These are phyloP conservation scores for Starmera quercuum DNA, from an alignment of 805 yeast species.

Conservation along the genomic window DNA sequence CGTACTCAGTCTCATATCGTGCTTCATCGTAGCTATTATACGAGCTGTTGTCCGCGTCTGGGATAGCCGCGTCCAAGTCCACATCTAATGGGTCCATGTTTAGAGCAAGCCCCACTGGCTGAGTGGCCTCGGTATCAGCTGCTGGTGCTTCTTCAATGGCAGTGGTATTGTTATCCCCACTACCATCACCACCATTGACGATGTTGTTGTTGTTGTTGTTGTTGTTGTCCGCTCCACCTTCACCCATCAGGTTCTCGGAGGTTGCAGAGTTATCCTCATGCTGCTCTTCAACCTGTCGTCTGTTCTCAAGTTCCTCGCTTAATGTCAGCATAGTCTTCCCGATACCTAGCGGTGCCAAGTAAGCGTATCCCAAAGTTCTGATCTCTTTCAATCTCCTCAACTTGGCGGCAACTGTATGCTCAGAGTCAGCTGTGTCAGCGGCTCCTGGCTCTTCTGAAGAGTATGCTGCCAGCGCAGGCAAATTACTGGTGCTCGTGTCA, in stretches of 20 bases:
- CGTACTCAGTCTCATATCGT: constrained; percentile 8
- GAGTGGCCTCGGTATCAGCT: too few species aligned
- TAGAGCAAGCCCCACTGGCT: too few species aligned
- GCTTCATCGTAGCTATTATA: constrained; percentile 16
- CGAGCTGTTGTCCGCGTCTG: too few species aligned
- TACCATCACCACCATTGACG: constrained; percentile 25
- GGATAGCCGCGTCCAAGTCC: too few species aligned
- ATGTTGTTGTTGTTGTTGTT: constrained; percentile 2
- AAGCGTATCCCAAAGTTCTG: constrained; percentile 38
- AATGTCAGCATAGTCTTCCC: constrained; percentile 42
- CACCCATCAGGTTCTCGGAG: constrained; percentile 23
- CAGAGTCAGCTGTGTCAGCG: constrained; percentile 3
- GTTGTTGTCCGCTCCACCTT: constrained; percentile 13
- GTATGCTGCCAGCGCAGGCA: constrained; percentile 50
- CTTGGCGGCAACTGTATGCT: background rate
- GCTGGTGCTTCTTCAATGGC: too few species aligned
- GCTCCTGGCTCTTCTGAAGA: constrained; percentile 38
- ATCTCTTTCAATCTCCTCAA: constrained; percentile 20
- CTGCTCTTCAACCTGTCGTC: constrained; percentile 20
- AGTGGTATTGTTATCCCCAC: constrained; percentile 20
- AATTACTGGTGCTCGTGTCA: constrained; percentile 16
- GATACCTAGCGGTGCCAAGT: constrained; percentile 52
- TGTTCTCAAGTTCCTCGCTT: constrained; percentile 21
- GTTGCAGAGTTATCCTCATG: constrained; percentile 15
- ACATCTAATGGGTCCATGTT: too few species aligned